These are phyloP conservation scores for Effrenium voratum DNA, from an alignment of 73 alveolate genomes.

Conservation along the genomic window DNA sequence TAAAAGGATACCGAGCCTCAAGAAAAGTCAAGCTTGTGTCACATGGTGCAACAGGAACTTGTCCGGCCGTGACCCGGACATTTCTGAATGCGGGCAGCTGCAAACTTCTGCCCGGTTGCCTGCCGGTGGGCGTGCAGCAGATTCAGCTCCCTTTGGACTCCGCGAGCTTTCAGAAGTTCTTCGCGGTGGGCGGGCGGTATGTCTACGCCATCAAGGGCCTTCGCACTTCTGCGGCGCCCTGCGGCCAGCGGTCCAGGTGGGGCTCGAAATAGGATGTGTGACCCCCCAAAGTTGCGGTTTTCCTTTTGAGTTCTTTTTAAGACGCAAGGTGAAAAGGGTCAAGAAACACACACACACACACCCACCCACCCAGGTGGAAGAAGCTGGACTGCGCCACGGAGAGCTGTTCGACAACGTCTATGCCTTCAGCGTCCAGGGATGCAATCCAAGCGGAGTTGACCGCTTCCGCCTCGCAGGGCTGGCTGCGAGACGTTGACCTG, in stretches of 20 bases:
- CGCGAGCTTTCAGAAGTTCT: slow-evolving; percentile 39
- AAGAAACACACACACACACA: not conserved
- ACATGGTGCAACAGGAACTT: slow-evolving; percentile 41
- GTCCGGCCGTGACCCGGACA: slow-evolving; percentile 82
- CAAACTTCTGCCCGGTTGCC: slow-evolving; percentile 67
- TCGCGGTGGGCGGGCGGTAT: slow-evolving; percentile 67
- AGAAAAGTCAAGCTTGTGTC: too few relatives aligned
- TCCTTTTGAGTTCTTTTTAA: not conserved
- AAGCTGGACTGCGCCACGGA: slow-evolving; percentile 49
- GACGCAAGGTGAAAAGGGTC: not conserved
- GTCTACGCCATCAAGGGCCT: slow-evolving; percentile 73
- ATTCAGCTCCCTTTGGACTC: slow-evolving; percentile 16
- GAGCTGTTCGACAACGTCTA: slow-evolving; percentile 50
- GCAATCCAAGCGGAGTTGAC: slow-evolving; percentile 37
- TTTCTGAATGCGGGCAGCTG: slow-evolving; percentile 50
- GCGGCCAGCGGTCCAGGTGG: slow-evolving; percentile 55
- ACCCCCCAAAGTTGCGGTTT: too few relatives aligned
- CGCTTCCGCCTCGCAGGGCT: slow-evolving; percentile 60
- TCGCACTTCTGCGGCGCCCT: slow-evolving; percentile 49
- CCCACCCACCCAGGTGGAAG: slow-evolving; percentile 27
- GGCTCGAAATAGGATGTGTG: not conserved
- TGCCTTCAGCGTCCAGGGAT: not conserved
- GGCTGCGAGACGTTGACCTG: slow-evolving; percentile 83
- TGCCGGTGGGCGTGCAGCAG: slow-evolving; percentile 37
- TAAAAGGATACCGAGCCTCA: too few relatives aligned